Percentiles rank a stretch among this genome's conserved stretches.
Conservation (phyloP, 1,284 basidiomycete species). For the Anthracocystis panici-leucophaei region DNA sequence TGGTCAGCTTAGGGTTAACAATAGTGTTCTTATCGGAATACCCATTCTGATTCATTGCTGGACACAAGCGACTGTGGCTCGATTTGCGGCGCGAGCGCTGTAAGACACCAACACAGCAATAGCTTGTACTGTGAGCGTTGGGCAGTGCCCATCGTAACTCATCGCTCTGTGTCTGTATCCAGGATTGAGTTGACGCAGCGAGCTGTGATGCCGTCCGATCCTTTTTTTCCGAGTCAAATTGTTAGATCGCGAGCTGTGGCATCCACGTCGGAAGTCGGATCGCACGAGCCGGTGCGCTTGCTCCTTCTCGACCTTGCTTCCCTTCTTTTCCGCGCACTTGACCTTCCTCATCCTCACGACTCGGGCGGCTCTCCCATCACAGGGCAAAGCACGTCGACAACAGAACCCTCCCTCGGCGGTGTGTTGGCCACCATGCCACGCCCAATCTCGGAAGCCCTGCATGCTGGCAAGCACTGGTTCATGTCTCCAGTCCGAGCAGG, state of each 20-base stretch:
- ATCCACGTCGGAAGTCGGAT: slow-evolving; percentile 27
- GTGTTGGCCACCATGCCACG: slow-evolving; percentile 23
- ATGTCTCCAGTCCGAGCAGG: slow-evolving; percentile 27
- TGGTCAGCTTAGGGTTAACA: neutral
- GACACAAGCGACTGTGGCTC: neutral
- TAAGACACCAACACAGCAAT: too few species aligned
- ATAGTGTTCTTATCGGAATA: neutral
- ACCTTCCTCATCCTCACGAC: neutral
- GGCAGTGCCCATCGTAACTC: too few species aligned
- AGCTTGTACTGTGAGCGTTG: too few species aligned
- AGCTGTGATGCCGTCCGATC: too few species aligned
- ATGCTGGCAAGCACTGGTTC: slow-evolving; percentile 28
- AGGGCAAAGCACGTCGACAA: neutral
- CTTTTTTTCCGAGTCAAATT: too few species aligned
- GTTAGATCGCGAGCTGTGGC: neutral
- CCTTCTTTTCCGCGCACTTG: neutral
- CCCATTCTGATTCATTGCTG: slow-evolving; percentile 5
- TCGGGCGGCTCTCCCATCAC: neutral
- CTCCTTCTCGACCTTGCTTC: neutral
- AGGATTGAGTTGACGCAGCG: too few species aligned
- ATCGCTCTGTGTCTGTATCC: too few species aligned
- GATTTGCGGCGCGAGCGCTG: too few species aligned
- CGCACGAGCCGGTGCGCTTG: neutral
- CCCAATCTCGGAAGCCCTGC: slow-evolving; percentile 20
- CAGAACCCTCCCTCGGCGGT: neutral